Conservation (phyloP, 208 protist species). For the Trypanosoma brucei region DNA sequence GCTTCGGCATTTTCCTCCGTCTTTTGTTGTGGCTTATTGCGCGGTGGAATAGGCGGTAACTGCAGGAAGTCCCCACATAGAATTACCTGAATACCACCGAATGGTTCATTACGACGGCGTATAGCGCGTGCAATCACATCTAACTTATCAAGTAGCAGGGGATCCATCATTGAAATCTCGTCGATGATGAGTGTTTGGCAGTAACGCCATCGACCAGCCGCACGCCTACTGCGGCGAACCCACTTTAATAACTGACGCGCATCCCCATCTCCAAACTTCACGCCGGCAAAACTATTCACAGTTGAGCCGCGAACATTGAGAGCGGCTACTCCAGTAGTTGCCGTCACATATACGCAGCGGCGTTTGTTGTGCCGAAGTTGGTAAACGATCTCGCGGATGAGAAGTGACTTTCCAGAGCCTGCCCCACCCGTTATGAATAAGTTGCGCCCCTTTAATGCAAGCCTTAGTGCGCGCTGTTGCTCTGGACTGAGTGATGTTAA, state of each 20-base stretch:
- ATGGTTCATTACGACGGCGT: conserved; percentile 32
- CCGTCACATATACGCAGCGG: conserved; percentile 42
- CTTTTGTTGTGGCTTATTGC: conserved; percentile 5
- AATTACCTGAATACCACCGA: conserved; percentile 81
- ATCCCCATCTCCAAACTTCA: conserved; percentile 29
- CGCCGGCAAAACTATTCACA: conserved; percentile 48
- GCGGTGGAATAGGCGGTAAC: conserved; percentile 40
- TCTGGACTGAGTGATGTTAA: conserved; percentile 11
- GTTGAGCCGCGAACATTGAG: conserved; percentile 54
- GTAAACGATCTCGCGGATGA: conserved; percentile 42
- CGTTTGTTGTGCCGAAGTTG: conserved; percentile 19
- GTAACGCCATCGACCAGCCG: conserved; percentile 32
- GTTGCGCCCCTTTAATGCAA: conserved; percentile 27
- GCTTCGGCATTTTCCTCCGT: not conserved
- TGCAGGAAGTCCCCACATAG: conserved; percentile 82
- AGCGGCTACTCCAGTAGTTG: conserved; percentile 59
- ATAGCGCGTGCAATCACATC: conserved; percentile 37
- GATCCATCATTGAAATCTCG: conserved; percentile 72
- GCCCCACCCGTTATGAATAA: conserved; percentile 65
- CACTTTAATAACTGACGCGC: conserved; percentile 28
- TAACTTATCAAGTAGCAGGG: conserved; percentile 51
- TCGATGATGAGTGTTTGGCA: conserved; percentile 60
- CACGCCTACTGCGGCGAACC: conserved; percentile 34
- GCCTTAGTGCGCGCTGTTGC: conserved; percentile 26
- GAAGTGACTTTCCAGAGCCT: conserved; percentile 57